Base-by-base conservation (phyloP, 352 stramenopile species). In the Phytophthora aleatoria region DNA sequence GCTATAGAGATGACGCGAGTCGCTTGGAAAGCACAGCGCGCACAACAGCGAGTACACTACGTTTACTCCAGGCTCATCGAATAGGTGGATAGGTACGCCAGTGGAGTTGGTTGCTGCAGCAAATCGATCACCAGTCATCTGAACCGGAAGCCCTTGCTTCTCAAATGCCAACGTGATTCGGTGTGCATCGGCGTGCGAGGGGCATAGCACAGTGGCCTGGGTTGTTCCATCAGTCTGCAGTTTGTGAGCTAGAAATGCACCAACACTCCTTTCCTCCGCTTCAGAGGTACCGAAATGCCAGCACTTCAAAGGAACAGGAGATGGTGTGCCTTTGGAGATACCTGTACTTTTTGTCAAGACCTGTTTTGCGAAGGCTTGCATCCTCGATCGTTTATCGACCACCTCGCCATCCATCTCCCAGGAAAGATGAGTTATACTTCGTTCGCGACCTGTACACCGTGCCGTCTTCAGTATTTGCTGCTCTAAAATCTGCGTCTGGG, bases 1-100 rank as follows among this genome's bases (percentile, higher is more conserved):
- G 42, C 92, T 92, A 70, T 94, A 94, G 9, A 94, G 52, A 48
- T 92, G 79, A 9, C 79, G 79, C 9, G 85, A 89, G 50, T 94
- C 83, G 38, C 73, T 90, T 1, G 85, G 83, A 38, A 67, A 87
- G 56, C 73, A 82, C 9, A 94, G 73, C 10, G 81, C 79, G 31
- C 87, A 82, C 24, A 94, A 61, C 28, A 94, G 58, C 36, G 85
- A 92, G 41, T 83, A 89, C 12, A 94, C 64, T 0, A 71, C 57
- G 44, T 87, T 88, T 7, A 91, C 79, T 16, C 79, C 71, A 20
- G 80, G 80, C 57, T 92, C 77, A 36, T 89, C 77, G 41, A 86
- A 89, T 27, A 89, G 57, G 36, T 81, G 76, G 10, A 73, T 50
- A 20, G 49, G 28, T 41, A 35, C 30, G 27, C 57, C 50, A 10